Evolutionary conservation across 2,329 filamentous ascomycete species (phyloP), one percentile per base, ranked within the genome.

Genomic region (Cladosporium oxysporum): DNA sequence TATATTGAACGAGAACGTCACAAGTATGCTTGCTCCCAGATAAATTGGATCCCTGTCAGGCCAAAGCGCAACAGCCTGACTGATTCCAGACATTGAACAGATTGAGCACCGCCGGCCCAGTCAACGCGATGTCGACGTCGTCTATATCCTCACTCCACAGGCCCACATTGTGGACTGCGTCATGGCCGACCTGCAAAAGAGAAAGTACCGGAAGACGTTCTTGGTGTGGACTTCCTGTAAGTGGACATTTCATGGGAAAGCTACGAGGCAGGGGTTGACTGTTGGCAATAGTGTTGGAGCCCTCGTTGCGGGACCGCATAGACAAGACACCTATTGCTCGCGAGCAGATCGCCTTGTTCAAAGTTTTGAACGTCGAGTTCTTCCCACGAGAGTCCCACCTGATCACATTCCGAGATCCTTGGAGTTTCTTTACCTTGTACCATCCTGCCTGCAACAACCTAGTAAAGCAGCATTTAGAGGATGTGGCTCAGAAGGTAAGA

Each of bases 1-100:
- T 75, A 96, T 99, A 71, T 90, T 99, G 80, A 96, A 96, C 77
- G 88, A 93, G 80, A 97, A 97, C 78, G 91, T 99, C 79, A 94
- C 93, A 71, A 97, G 93, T 97, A 85, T 77, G 89, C 73, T 33
- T 16, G 26, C 35, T 26, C 26, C 33, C 33, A 57, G 5, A 37
- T 12, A 11, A 35, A 58, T 31, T 53, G 11, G 58, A 53, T 35
- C 31, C 31, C 26, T 44, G 57, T 31, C 37, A 67, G 52, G 50
- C 53, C 44, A 11, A 58, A 58, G 44, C 58, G 44, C 67, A 7
- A 35, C 33, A 53, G 65, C 67, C 76, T 79, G 72, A 80, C 74
- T 69, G 65, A 69, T 66, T 68, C 65, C 79, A 96, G 93, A 97
- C 80, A 94, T 99, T 78, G 94, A 98, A 83, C 88, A 88, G 75